phyloP scores from a whole-genome alignment of 441 rosid genomes.

The Gossypium laxum region DNA sequence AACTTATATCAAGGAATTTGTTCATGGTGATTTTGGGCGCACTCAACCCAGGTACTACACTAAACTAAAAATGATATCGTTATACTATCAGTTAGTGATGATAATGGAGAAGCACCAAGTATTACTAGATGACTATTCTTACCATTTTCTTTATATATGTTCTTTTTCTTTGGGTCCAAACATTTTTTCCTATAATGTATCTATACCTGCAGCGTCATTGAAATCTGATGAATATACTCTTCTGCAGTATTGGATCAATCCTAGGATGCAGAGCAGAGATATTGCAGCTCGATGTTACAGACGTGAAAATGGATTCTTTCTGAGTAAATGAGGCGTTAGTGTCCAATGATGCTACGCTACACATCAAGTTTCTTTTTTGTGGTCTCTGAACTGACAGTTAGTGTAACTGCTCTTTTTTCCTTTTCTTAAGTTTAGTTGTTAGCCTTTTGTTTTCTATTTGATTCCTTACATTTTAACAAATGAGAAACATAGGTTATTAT shows the following conservation, averaged over 20 bases:
- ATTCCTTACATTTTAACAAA: neutral
- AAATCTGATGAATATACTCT: neutral
- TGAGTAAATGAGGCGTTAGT: conserved; percentile 7
- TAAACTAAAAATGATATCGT: neutral
- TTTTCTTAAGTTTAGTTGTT: neutral
- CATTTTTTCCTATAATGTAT: neutral
- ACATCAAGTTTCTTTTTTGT: neutral
- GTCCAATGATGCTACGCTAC: neutral
- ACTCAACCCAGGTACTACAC: conserved; percentile 66
- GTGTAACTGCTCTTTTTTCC: no score
- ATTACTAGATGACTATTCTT: neutral
- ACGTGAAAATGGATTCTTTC: conserved; percentile 74
- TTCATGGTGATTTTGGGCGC: conserved; percentile 95
- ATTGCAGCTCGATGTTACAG: conserved; percentile 81
- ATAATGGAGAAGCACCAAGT: neutral
- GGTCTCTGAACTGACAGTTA: no score
- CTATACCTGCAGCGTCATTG: neutral
- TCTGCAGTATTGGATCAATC: conserved; percentile 71
- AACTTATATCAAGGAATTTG: conserved; percentile 91
- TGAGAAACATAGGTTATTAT: neutral
- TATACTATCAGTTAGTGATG: neutral
- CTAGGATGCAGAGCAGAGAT: conserved; percentile 85
- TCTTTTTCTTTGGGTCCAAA: neutral
- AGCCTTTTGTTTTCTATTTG: neutral
- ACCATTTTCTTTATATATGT: neutral